Evolutionary conservation across 1,284 basidiomycete species (phyloP).

Genomic region (Chondrostereum purpureum): DNA sequence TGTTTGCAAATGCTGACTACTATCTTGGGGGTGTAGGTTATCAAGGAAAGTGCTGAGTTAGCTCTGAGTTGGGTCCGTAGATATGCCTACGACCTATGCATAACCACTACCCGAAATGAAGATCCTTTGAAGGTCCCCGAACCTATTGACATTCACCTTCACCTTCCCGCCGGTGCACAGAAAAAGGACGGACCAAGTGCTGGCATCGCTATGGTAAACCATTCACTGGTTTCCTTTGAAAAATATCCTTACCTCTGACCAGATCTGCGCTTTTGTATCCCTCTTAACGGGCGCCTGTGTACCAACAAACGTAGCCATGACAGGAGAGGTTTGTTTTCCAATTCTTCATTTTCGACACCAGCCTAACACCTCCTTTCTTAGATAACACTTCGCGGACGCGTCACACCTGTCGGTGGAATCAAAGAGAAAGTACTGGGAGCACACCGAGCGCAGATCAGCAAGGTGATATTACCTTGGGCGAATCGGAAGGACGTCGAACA

Average conservation of each 20-base stretch:
- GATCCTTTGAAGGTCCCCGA: constrained; percentile 71
- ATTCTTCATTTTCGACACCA: background rate
- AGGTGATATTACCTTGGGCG: constrained; percentile 75
- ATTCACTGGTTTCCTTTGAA: constrained; percentile 4
- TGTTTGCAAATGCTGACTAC: background rate
- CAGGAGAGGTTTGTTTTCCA: constrained; percentile 56
- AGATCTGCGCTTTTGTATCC: constrained; percentile 81
- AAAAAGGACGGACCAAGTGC: constrained; percentile 91
- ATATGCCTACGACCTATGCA: constrained; percentile 75
- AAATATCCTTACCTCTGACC: constrained; percentile 6
- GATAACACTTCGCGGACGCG: constrained; percentile 74
- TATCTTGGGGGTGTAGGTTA: constrained; percentile 42
- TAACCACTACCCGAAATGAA: constrained; percentile 60
- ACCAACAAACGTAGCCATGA: constrained; percentile 71
- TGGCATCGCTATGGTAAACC: constrained; percentile 75
- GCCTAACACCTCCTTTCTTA: constrained; percentile 17
- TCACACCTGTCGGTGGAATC: constrained; percentile 80
- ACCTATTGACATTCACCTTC: constrained; percentile 79
- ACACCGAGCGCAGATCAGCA: constrained; percentile 76
- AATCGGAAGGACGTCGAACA: constrained; percentile 84
- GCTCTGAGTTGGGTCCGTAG: constrained; percentile 85
- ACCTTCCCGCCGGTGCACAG: constrained; percentile 80
- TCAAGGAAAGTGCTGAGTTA: constrained; percentile 85
- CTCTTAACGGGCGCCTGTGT: constrained; percentile 72
- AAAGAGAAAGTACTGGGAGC: constrained; percentile 76